Base-by-base conservation (phyloP, 306 rosid species). In the Quercus gilva region DNA sequence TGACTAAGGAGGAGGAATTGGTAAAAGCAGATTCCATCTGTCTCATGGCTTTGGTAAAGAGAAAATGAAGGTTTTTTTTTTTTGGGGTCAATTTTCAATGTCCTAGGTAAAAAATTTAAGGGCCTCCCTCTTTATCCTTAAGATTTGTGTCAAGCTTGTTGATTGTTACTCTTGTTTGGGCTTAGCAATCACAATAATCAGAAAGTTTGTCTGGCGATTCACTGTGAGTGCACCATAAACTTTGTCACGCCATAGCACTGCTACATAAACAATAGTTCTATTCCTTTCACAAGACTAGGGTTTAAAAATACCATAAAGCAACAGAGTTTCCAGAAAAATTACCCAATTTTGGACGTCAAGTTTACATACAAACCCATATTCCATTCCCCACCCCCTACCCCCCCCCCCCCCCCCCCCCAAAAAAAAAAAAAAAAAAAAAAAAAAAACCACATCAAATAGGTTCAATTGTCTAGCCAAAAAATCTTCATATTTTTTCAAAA, bases 1-100 rank as follows among this genome's bases (percentile, higher is more conserved):
- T 95, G 80, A 84, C 89, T 0, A 97, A 95, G 85, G 97, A 95
- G 90, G 97, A 92, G 90, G 90, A 95, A 83, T 58, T 95, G 86
- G 94, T 83, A 64, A 89, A 84, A 85, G 88, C 71, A 68, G 96
- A 91, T 76, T 78, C 85, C 75, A 79, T 81, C 73, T 82, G 87
- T 85, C 90, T 91, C 55, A 79, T 69, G 61, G 96, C 90, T 78
- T 97, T 90, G 99, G 98, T 91, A 80, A 84, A 77, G 65, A 76
- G 84, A 83, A 78, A 74, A 45, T 74, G 53, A 29, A 52, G 55
- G 76, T 63, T 73, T 78, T 74, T 41, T 33, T 18, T 52, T 0
- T 37, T 7, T 37, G 0, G 0, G 0, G 28, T 41, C 45, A 41
- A 83, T 17, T 74, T 69, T 75, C 45, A 12, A 73, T 63, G 57